Evolutionary conservation across 768 basidiomycete species (phyloP).

Genomic region (Pisolithus marmoratus): DNA sequence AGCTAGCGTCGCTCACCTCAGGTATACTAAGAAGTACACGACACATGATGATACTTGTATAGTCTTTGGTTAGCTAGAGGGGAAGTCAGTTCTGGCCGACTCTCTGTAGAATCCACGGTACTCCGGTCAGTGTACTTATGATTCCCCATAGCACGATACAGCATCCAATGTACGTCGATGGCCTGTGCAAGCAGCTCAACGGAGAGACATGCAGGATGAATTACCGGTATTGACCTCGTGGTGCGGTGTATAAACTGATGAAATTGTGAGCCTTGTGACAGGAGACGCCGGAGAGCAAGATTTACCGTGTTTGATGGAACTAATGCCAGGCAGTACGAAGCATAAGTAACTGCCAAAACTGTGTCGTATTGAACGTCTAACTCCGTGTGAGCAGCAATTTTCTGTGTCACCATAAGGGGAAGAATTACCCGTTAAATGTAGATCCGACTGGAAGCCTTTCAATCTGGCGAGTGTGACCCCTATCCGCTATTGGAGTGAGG

Average conservation of each 20-base stretch:
- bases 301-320: slow-evolving; percentile 20
- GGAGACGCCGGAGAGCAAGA: not conserved
- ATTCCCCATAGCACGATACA: slow-evolving; percentile 63
- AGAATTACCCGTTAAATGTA: slow-evolving; percentile 37
- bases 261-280: not conserved
- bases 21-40: slow-evolving; percentile 60
- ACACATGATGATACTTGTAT: slow-evolving; percentile 49
- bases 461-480: slow-evolving; percentile 46
- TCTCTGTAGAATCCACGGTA: slow-evolving; percentile 13
- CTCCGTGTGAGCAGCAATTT: not conserved
- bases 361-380: slow-evolving; percentile 52
- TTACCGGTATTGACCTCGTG: slow-evolving; percentile 31
- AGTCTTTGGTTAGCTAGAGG: slow-evolving; percentile 47
- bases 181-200: slow-evolving; percentile 29
- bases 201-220: not conserved
- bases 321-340: slow-evolving; percentile 60
- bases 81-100: not conserved
- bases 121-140: slow-evolving; percentile 57
- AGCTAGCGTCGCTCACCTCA: slow-evolving; percentile 33
- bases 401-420: not conserved
- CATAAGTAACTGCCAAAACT: slow-evolving; percentile 51
- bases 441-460: slow-evolving; percentile 45
- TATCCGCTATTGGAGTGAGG: slow-evolving; percentile 31
- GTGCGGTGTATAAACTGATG: slow-evolving; percentile 49
- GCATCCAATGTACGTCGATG: slow-evolving; percentile 54